Evolutionary conservation across 2,329 filamentous ascomycete species (phyloP), one percentile per base, ranked within the genome.

Genomic region (Aspergillus ochraceus): DNA sequence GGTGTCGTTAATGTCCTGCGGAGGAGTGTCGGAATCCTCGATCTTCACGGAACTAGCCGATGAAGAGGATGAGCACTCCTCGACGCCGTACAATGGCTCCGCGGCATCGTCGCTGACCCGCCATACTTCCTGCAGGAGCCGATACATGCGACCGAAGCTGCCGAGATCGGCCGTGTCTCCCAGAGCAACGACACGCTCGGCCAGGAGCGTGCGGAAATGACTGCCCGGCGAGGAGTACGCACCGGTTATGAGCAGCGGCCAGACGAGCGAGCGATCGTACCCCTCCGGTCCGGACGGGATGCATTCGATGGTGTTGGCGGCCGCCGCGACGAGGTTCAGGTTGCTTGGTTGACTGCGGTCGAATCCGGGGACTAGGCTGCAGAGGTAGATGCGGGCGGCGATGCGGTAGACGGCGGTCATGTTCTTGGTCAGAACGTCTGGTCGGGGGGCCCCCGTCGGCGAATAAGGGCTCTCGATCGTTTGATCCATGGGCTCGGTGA

Each of bases 301-400:
- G 75, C 86, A 90, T 58, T 90, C 86, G 64, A 98, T 88, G 39
- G 90, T 86, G 59, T 86, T 84, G 26, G 89, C 87, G 62, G 97
- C 86, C 70, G 91, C 90, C 61, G 90, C 85, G 47, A 97, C 86
- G 24, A 98, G 84, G 65, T 88, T 88, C 69, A 89, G 81, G 70
- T 88, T 93, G 73, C 88, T 91, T 9, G 82, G 81, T 69, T 95
- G 89, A 59, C 83, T 84, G 52, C 90, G 90, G 68, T 89, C 88
- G 78, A 94, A 95, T 58, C 92, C 92, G 0, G 94, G 94, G 0
- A 98, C 91, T 39, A 99, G 83, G 72, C 91, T 93, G 86, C 92
- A 97, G n/a, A 98, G 88, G 78, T 97, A 97, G 79, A 99, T 92
- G 71, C 94, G 90, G 3, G 94, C 93, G 2, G 94, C 94, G 56